Percentiles rank a stretch among this genome's conserved stretches.
These are phyloP conservation scores for Primulina huaijiensis DNA, from an alignment of 257 asterid species.

Conservation along the genomic window DNA sequence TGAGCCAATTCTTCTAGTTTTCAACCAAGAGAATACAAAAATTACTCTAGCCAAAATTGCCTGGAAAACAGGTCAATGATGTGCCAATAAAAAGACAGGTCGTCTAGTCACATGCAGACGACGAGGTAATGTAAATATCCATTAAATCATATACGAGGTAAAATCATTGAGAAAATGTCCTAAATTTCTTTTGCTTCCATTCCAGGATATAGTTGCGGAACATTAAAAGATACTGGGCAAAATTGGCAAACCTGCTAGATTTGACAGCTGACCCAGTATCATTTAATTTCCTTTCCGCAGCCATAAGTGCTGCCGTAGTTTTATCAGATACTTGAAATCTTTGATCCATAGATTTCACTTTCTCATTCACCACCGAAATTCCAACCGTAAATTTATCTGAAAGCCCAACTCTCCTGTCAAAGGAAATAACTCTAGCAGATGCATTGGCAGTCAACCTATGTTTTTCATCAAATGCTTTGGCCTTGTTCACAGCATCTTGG, in stretches of 20 bases:
- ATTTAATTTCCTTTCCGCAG: slow-evolving; percentile 88
- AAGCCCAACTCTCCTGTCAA: slow-evolving; percentile 82
- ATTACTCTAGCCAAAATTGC: slow-evolving; percentile 5
- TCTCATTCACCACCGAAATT: slow-evolving; percentile 81
- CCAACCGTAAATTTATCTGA: slow-evolving; percentile 83
- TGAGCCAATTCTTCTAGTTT: slow-evolving; percentile 21
- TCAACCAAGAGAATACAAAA: slow-evolving; percentile 14
- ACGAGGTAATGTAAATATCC: background rate
- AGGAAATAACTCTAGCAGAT: slow-evolving; percentile 79
- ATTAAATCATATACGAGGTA: background rate
- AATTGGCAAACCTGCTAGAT: slow-evolving; percentile 75
- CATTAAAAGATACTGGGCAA: slow-evolving; percentile 7
- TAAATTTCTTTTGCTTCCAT: background rate
- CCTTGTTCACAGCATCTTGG: slow-evolving; percentile 91
- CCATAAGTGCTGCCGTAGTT: slow-evolving; percentile 92
- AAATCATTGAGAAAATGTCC: background rate
- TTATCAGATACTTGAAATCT: slow-evolving; percentile 93
- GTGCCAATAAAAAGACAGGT: background rate
- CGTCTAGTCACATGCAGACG: background rate
- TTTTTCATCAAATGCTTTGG: slow-evolving; percentile 95
- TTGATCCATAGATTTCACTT: slow-evolving; percentile 89
- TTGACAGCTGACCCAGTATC: slow-evolving; percentile 97
- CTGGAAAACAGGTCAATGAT: slow-evolving; percentile 8
- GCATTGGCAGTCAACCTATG: slow-evolving; percentile 85
- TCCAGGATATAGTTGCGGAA: slow-evolving; percentile 8